phyloP scores from a whole-genome alignment of 2,329 filamentous ascomycete species.

The Nannizziopsis barbatae region DNA sequence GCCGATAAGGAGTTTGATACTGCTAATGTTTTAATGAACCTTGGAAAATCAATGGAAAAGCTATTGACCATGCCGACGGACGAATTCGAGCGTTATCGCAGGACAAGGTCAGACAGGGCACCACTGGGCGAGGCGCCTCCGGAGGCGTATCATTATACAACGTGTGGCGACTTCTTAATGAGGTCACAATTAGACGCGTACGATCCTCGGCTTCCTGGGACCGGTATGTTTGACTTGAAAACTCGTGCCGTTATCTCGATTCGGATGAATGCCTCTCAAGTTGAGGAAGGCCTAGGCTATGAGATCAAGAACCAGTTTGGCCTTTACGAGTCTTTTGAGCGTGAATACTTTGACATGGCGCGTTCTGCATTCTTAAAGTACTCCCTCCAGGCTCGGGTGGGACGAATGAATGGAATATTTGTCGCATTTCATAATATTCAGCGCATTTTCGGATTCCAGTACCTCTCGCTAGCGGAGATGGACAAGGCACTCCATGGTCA shows the following conservation, averaged over 20 bases:
- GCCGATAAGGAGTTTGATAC: conserved; percentile 85
- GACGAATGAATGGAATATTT: conserved; percentile 97
- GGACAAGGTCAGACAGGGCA: conserved; percentile 55
- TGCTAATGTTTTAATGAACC: conserved; percentile 76
- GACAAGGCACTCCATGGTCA: conserved; percentile 82
- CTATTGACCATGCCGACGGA: conserved; percentile 71
- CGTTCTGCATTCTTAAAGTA: conserved; percentile 91
- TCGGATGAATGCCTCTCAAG: conserved; percentile 68
- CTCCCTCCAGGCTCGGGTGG: conserved; percentile 90
- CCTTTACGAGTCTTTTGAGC: conserved; percentile 80
- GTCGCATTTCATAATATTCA: conserved; percentile 91
- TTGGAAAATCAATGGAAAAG: conserved; percentile 96
- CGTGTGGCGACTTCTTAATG: conserved; percentile 78
- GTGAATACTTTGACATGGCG: conserved; percentile 96
- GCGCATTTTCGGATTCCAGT: conserved; percentile 96
- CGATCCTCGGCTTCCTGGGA: conserved; percentile 74
- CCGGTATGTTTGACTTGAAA: conserved; percentile 92
- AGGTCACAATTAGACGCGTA: conserved; percentile 88
- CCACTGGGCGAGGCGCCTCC: conserved; percentile 55
- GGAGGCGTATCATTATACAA: conserved; percentile 81
- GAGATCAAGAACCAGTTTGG: conserved; percentile 69
- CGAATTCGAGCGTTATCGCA: conserved; percentile 76
- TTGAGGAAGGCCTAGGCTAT: conserved; percentile 68
- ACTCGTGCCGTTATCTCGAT: conserved; percentile 85
- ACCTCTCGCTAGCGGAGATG: conserved; percentile 77